Evolutionary conservation across 2,329 filamentous ascomycete genomes (phyloP).

Genomic region (Colletotrichum trifolii): DNA sequence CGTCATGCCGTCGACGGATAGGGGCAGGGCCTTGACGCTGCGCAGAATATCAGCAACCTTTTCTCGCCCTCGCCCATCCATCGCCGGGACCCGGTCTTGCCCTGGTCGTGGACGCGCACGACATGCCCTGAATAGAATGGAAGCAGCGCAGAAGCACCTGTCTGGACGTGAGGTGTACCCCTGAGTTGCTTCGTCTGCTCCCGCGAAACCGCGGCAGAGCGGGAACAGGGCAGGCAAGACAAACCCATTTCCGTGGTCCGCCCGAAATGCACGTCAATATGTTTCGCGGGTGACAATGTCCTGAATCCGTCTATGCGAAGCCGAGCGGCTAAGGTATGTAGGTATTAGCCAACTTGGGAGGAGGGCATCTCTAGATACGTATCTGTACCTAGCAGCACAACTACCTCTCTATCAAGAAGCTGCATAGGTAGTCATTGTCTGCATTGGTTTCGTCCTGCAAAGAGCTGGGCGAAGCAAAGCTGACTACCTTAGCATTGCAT

Average conservation of each 20-base stretch:
- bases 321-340: neutral
- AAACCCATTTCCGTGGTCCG: slow-evolving; percentile 9
- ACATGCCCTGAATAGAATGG: slow-evolving; percentile 21
- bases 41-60: too few relatives aligned
- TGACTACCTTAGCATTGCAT: too few relatives aligned
- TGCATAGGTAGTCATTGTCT: too few relatives aligned
- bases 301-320: slow-evolving; percentile 11
- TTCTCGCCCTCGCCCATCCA: neutral
- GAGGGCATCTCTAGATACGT: neutral
- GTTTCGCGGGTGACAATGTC: neutral
- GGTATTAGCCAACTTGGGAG: neutral
- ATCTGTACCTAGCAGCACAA: too few relatives aligned
- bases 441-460: slow-evolving; percentile 10
- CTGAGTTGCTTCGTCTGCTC: slow-evolving; percentile 16
- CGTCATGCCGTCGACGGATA: slow-evolving; percentile 30
- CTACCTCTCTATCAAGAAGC: too few relatives aligned
- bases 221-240: slow-evolving; percentile 21
- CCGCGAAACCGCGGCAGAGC: slow-evolving; percentile 31
- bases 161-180: slow-evolving; percentile 12
- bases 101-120: slow-evolving; percentile 13
- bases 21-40: slow-evolving; percentile 11
- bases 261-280: slow-evolving; percentile 13
- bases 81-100: neutral
- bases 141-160: slow-evolving; percentile 18
- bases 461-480: slow-evolving; percentile 21